A percentile compares a stretch with the other conserved stretches of the same genome.
These are phyloP conservation scores for Rubia peregrina DNA, from an alignment of 305 asterid genomes.

Conservation along the genomic window DNA sequence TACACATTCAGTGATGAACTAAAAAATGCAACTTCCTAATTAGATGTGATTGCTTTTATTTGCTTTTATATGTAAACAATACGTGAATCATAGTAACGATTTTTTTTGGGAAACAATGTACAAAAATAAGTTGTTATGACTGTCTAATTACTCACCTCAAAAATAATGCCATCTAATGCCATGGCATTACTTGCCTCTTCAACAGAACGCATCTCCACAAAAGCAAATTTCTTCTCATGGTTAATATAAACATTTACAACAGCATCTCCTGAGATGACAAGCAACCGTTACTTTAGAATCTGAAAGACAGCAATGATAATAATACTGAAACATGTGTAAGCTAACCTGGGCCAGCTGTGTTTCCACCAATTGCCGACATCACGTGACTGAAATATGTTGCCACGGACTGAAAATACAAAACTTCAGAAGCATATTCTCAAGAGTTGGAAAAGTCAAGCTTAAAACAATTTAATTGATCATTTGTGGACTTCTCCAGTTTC, in stretches of 20 bases:
- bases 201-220: conserved; percentile 98
- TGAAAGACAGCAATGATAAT: neutral
- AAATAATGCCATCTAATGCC: conserved; percentile 96
- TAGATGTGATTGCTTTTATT: neutral
- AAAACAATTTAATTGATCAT: neutral
- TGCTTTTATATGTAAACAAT: neutral
- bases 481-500: neutral
- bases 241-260: conserved; percentile 94
- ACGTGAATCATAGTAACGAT: neutral
- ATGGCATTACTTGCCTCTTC: conserved; percentile 99
- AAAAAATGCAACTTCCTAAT: neutral
- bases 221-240: conserved; percentile 96
- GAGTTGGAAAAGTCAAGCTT: neutral
- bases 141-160: conserved; percentile 51
- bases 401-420: conserved; percentile 58
- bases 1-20: neutral
- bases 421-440: neutral
- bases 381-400: conserved; percentile 93
- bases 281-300: neutral
- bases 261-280: conserved; percentile 69
- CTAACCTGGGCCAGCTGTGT: conserved; percentile 98
- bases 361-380: conserved; percentile 95
- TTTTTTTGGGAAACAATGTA: neutral
- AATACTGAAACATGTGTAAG: neutral
- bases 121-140: neutral